phyloP scores from a whole-genome alignment of 2,329 filamentous ascomycete genomes.

The Colletotrichum navitas region DNA sequence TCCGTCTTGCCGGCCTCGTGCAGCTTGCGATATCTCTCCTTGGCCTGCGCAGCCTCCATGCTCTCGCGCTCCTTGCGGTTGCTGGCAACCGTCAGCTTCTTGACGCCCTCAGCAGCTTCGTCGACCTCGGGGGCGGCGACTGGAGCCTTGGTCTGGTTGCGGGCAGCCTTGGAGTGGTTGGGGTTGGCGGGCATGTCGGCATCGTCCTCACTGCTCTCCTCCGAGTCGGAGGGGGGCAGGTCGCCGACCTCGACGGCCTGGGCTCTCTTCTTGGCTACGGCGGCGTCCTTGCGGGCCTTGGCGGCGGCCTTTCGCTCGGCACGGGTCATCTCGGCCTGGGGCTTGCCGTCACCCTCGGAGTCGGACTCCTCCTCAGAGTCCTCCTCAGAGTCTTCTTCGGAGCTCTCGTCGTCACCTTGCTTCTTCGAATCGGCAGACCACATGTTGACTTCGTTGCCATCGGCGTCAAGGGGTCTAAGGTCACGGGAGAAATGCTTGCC shows the following conservation, averaged over 20 bases:
- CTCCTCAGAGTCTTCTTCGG: conserved; percentile 66
- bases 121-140: conserved; percentile 55
- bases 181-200: conserved; percentile 85
- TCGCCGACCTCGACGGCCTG: conserved; percentile 85
- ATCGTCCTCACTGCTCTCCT: conserved; percentile 66
- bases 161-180: conserved; percentile 85
- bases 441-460: conserved; percentile 91
- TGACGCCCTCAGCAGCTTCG: conserved; percentile 66
- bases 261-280: conserved; percentile 80
- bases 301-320: conserved; percentile 90
- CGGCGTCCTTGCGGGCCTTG: conserved; percentile 92
- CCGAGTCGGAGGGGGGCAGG: conserved; percentile 79
- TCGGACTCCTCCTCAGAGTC: conserved; percentile 62
- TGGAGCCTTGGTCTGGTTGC: conserved; percentile 66
- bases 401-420: conserved; percentile 60
- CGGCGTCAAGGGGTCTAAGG: conserved; percentile 86
- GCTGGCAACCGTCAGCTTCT: conserved; percentile 62
- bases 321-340: conserved; percentile 71
- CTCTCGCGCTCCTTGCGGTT: conserved; percentile 76
- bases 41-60: conserved; percentile 86
- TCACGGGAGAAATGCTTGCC: conserved; percentile 97
- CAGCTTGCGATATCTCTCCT: conserved; percentile 90
- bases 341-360: conserved; percentile 63
- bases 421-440: conserved; percentile 75
- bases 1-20: conserved; percentile 97